phyloP scores from a whole-genome alignment of 2,329 filamentous ascomycete species.

The Epichloe baconii region DNA sequence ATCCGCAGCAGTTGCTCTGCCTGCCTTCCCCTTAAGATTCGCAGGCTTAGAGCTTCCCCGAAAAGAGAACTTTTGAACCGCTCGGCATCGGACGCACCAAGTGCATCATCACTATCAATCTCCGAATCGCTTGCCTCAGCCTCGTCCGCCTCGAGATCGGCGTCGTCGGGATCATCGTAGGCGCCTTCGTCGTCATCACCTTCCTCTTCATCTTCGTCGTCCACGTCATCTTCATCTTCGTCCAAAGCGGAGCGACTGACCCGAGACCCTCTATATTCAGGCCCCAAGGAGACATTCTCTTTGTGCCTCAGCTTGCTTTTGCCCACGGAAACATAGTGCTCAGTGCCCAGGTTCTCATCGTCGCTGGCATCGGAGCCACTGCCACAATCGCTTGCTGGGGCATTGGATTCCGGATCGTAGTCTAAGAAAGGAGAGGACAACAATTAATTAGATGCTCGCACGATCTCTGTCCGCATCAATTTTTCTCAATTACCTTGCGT shows the following conservation, averaged over 20 bases:
- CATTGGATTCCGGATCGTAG: constrained; percentile 65
- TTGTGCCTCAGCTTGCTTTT: constrained; percentile 75
- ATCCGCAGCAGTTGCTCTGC: constrained; percentile 40
- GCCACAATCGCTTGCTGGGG: constrained; percentile 39
- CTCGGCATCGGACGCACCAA: constrained; percentile 77
- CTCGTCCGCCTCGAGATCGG: constrained; percentile 39
- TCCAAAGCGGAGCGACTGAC: constrained; percentile 58
- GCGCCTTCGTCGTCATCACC: constrained; percentile 33
- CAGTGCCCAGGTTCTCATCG: constrained; percentile 51
- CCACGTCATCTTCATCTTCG: constrained; percentile 32
- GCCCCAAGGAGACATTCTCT: constrained; percentile 55
- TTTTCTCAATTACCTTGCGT: constrained; percentile 39
- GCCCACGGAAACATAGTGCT: constrained; percentile 74
- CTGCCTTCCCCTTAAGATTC: constrained; percentile 19
- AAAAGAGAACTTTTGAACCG: constrained; percentile 62
- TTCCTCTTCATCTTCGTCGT: constrained; percentile 26
- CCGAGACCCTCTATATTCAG: constrained; percentile 65
- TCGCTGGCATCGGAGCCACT: constrained; percentile 36
- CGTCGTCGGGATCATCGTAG: constrained; percentile 44
- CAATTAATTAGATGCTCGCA: not conserved
- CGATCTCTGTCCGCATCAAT: not conserved
- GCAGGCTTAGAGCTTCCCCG: constrained; percentile 42
- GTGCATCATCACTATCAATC: constrained; percentile 54
- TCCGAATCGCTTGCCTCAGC: constrained; percentile 41
- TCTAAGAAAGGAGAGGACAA: constrained; percentile 34